Conservation (phyloP, 225 moss, liverwort and hornwort species). For the Pseudoscleropodium purum region DNA sequence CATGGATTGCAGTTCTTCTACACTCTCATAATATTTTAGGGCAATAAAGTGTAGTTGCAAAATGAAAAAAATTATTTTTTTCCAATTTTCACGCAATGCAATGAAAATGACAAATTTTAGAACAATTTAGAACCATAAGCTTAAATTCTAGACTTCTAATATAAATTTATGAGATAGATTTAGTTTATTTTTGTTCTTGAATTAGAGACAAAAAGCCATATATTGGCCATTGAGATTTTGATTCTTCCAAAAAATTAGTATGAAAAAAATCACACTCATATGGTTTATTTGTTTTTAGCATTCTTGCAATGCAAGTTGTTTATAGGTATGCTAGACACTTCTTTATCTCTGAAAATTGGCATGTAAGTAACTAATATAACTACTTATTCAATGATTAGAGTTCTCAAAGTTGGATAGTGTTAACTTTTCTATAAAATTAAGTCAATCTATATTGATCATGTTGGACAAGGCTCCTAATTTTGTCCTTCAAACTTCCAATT, state of each 20-base stretch:
- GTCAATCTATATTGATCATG: neutral
- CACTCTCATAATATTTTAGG: neutral
- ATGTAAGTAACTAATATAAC: too few species aligned
- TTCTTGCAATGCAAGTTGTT: neutral
- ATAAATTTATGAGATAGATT: neutral
- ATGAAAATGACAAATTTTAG: neutral
- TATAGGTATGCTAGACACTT: too few species aligned
- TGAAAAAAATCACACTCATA: neutral
- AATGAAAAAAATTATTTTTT: too few species aligned
- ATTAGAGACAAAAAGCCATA: too few species aligned
- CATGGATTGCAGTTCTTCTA: neutral
- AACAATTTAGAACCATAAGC: neutral
- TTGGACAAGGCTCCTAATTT: rapidly evolving
- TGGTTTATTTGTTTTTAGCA: neutral
- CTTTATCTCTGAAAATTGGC: too few species aligned
- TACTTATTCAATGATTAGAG: neutral
- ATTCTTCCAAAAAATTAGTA: neutral
- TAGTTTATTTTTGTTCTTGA: too few species aligned
- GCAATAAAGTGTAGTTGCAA: neutral
- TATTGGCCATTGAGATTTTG: too few species aligned
- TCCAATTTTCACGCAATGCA: neutral
- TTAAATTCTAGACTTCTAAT: neutral
- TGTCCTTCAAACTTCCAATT: neutral
- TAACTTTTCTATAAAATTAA: neutral
- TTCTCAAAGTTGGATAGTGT: neutral